These are phyloP conservation scores for Heracleum sosnowskyi DNA, from an alignment of 129 eudicot species.

Conservation along the genomic window DNA sequence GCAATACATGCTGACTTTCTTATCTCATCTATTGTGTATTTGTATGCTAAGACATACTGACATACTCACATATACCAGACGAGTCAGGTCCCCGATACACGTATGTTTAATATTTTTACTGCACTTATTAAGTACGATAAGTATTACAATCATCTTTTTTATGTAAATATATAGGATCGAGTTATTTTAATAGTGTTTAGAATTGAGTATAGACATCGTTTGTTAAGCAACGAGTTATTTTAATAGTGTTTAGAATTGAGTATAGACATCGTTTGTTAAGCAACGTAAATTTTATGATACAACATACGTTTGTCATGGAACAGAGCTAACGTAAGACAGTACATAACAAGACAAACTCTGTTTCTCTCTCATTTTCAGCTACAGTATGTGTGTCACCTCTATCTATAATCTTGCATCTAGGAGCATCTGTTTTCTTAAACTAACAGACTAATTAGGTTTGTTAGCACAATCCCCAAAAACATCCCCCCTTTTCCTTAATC, in stretches of 20 bases:
- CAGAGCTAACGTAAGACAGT: not conserved
- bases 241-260: too few relatives aligned
- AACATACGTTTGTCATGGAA: too few relatives aligned
- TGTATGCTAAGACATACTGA: not conserved
- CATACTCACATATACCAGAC: not conserved
- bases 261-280: too few relatives aligned
- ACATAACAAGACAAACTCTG: not conserved
- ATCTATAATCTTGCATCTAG: not conserved
- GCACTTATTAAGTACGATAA: too few relatives aligned
- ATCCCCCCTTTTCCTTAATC: conserved; percentile 5
- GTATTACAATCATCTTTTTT: too few relatives aligned
- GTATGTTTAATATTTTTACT: too few relatives aligned
- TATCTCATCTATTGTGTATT: not conserved
- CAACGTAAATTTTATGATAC: too few relatives aligned
- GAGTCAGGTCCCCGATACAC: too few relatives aligned
- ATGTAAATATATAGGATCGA: too few relatives aligned
- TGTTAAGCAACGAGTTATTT: too few relatives aligned
- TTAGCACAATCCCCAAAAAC: not conserved
- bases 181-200: too few relatives aligned
- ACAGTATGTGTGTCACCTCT: conserved; percentile 8
- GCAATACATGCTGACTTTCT: conserved; percentile 7
- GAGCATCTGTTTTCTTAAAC: conserved; percentile 1
- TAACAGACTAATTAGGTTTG: conserved; percentile 2
- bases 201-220: too few relatives aligned
- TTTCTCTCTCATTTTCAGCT: not conserved